A percentile compares a stretch with the other conserved stretches of the same genome.
These are phyloP conservation scores for Dendrothele bispora DNA, from an alignment of 768 basidiomycete genomes.

Conservation along the genomic window DNA sequence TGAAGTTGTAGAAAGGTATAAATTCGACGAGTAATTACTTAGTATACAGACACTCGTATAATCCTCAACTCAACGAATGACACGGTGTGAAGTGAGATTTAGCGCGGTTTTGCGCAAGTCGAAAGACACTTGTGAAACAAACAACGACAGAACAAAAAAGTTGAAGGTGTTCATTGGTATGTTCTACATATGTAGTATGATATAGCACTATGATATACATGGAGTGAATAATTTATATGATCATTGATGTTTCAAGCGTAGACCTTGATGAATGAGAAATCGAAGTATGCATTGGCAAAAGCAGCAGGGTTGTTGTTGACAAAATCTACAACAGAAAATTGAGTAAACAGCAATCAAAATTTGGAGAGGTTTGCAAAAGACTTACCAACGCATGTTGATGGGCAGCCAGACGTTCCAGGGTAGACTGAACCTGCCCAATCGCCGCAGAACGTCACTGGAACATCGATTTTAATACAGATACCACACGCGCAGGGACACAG, in stretches of 20 bases:
- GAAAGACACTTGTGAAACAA: too few relatives aligned
- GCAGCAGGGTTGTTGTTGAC: conserved; percentile 68
- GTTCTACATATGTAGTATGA: too few relatives aligned
- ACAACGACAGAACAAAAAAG: too few relatives aligned
- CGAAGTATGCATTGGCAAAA: conserved; percentile 71
- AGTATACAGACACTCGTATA: too few relatives aligned
- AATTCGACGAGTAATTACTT: too few relatives aligned
- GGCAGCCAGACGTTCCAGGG: conserved; percentile 48
- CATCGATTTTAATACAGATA: background rate
- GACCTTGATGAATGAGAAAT: conserved; percentile 59
- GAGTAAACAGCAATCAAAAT: background rate
- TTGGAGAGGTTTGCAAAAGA: conserved; percentile 5
- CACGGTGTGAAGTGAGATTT: too few relatives aligned
- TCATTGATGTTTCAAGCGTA: too few relatives aligned
- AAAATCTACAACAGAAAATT: conserved; percentile 41
- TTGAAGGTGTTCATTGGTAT: too few relatives aligned
- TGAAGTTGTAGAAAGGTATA: conserved; percentile 49
- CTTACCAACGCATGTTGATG: conserved; percentile 52
- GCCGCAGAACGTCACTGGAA: conserved; percentile 60
- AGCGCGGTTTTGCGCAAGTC: too few relatives aligned
- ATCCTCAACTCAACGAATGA: too few relatives aligned
- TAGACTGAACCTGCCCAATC: conserved; percentile 58
- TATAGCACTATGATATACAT: too few relatives aligned
- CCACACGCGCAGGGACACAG: background rate
- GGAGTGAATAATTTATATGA: too few relatives aligned